Base-by-base conservation (phyloP, 208 protist genomes). In the Trypanosoma boissoni region DNA sequence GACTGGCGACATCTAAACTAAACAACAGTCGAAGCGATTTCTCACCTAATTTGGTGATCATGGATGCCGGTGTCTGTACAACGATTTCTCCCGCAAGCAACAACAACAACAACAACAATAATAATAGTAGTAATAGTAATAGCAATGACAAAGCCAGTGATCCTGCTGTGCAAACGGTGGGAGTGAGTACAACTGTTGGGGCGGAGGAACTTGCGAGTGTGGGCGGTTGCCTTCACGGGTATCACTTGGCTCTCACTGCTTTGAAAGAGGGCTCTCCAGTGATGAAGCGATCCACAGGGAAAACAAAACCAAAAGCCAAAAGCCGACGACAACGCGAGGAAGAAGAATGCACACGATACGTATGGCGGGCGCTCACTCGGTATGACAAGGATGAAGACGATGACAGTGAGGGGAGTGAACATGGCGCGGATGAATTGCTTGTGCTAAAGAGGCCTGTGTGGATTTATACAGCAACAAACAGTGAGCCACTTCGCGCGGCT, bases 191-290 rank as follows among this genome's bases (percentile, higher is more conserved):
- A 12, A 53, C 66, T 48, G 63, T 90, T 32, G 75, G 73, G 23
- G 80, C 79, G 2, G 79, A 83, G 29, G 88, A 94, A 50, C 57
- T 92, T 18, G 37, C 60, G 16, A 64, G 51, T 36, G 74, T 91
- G 2, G 88, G 84, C 32, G 88, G 82, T 9, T 93, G 86, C 65
- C 63, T 86, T 7, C 68, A 88, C 41, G 88, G 82, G 54, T 87
- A 75, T 61, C 74, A 78, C 24, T 31, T 78, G 0, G 82, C 80
- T 1, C 55, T 59, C n/a, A 51, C 69, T 27, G 64, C 50, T 46
- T 37, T 77, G 21, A 46, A 12, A 6, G 8, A 12, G 8, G 34
- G 34, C 34, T 12, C 34, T 12, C 34, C 34, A 6, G 8, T 6
- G 8, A 39, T 12, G 1, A 60, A 50, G 36, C 29, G 37, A 10